Evolutionary conservation across 352 stramenopile species (phyloP), one percentile per base, ranked within the genome.

Genomic region (Elongisporangium undulatum): DNA sequence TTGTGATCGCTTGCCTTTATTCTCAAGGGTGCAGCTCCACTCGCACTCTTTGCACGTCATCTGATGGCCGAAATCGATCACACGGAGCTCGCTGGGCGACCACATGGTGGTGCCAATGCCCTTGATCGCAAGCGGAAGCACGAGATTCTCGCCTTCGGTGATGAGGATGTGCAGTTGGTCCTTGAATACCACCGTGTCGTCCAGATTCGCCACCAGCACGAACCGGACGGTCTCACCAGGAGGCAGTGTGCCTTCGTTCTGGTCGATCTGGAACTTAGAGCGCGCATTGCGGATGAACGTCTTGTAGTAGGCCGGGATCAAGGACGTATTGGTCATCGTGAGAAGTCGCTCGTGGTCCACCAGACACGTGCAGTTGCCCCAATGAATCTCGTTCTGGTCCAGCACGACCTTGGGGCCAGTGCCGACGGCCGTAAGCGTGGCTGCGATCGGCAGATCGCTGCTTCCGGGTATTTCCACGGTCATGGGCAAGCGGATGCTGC

Each of bases 71-170:
- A 98, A 98, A 61, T 98, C 91, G 48, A 98, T 86, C 45, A 89
- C 63, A 20, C 72, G 75, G 13, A 98, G 73, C 54, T 97, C 89
- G n/a, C 69, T 92, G 0, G 77, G 74, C 4, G 85, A 95, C 89
- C 89, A 98, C 69, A 98, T 97, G 8, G 95, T 99, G 16, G 94
- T 98, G 13, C 95, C 95, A 20, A 82, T 92, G n/a, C 95, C 95
- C 71, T 82, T 89, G 51, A 97, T 97, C 8, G 74, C 65, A 9
- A 98, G 75, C 0, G 90, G 87, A 5, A 99, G 72, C 2, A 94
- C 68, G 7, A 98, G 48, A 34, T 90, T 97, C 2, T 97, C 92
- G 12, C 95, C 95, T 53, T 98, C 90, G 0, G 77, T 73, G 20
- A 98, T 81, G 53, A 98, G 71, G 53, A 98, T 88, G 63, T 98